Conservation (phyloP, 2,329 filamentous ascomycete species). For the Teratosphaeria viscida region DNA sequence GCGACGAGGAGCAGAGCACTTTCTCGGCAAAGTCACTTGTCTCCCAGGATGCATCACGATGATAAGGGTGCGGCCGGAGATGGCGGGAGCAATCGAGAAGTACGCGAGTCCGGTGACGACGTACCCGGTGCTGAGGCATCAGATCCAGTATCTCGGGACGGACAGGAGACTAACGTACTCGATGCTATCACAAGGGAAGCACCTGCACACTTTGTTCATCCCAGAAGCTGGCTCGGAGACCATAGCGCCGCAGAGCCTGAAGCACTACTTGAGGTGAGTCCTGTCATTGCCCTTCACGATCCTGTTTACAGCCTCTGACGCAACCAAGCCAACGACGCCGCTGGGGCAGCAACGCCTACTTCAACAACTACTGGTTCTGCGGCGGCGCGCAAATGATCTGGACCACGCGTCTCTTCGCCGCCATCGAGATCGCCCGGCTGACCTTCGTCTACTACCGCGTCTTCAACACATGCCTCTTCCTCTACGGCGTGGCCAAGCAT, state of each 20-base stretch:
- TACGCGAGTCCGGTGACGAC: not conserved
- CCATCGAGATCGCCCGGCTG: not conserved
- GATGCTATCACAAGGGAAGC: not conserved
- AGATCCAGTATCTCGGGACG: not conserved
- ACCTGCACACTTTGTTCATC: not conserved
- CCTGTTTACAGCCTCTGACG: not conserved
- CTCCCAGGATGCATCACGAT: not conserved
- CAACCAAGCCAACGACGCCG: not conserved
- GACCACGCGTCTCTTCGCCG: not conserved
- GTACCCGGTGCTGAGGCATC: not conserved
- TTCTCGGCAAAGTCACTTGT: not conserved
- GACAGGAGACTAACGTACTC: not conserved
- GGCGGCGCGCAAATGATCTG: not conserved
- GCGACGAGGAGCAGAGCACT: not conserved
- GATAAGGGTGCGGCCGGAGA: not conserved
- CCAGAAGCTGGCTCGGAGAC: not conserved
- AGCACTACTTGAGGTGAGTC: not conserved
- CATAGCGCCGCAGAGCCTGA: not conserved
- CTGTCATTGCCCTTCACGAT: not conserved
- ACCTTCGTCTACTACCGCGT: not conserved
- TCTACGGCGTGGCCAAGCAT: not conserved
- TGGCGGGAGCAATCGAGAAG: not conserved
- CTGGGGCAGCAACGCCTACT: not conserved
- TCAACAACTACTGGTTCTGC: not conserved
- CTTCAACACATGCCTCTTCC: not conserved